phyloP scores from a whole-genome alignment of 441 rosid genomes.

The Macaranga tanarius region DNA sequence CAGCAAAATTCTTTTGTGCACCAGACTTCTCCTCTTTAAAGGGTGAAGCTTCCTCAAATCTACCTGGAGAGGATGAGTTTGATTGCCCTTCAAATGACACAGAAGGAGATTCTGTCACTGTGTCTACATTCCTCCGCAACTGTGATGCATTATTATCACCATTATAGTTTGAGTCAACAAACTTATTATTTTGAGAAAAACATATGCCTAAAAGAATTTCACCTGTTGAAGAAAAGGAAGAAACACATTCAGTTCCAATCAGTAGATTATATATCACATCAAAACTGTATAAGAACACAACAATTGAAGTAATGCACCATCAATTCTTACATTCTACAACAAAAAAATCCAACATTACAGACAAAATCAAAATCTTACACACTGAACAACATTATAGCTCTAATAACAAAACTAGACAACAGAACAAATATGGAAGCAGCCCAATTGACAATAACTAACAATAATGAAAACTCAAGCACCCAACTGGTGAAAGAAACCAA shows the following conservation, averaged over 20 bases:
- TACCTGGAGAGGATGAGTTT: slow-evolving; percentile 40
- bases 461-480: background rate
- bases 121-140: slow-evolving; percentile 37
- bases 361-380: background rate
- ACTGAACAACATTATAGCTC: background rate
- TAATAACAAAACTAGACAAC: background rate
- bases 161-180: slow-evolving; percentile 33
- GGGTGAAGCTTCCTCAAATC: slow-evolving; percentile 48
- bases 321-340: slow-evolving; percentile 3
- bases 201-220: slow-evolving; percentile 68
- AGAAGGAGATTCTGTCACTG: slow-evolving; percentile 38
- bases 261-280: background rate
- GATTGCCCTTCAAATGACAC: slow-evolving; percentile 37
- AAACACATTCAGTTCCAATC: background rate
- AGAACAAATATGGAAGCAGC: background rate
- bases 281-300: background rate
- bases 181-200: slow-evolving; percentile 54
- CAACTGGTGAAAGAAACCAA: background rate
- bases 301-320: background rate
- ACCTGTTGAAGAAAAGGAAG: slow-evolving; percentile 45
- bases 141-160: slow-evolving; percentile 34
- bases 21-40: slow-evolving; percentile 52
- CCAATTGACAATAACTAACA: background rate
- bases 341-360: background rate
- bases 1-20: slow-evolving; percentile 59